Evolutionary conservation across 2,329 filamentous ascomycete species (phyloP), one percentile per base, ranked within the genome.

Genomic region (Arachnomyces sp.): DNA sequence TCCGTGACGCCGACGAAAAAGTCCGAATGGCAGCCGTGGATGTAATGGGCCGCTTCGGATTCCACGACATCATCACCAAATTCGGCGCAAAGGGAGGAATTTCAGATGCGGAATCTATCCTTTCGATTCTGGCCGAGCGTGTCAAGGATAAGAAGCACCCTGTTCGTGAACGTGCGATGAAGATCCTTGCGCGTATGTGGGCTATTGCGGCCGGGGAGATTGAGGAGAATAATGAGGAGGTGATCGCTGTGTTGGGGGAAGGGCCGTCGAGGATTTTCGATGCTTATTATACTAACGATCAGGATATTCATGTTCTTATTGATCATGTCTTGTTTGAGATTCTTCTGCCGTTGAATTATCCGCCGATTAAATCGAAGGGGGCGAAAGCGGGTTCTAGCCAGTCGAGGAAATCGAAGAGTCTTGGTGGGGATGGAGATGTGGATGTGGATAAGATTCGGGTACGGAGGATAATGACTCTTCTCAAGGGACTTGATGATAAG

Each of bases 191-290:
- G 8, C 86, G 82, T 46, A 80, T 96, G 18, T 98, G 92, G 92
- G 89, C 86, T n/a, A 89, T 93, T 13, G 90, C 86, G 9, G 79
- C 82, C 13, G 86, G 87, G 13, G 89, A 95, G 53, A 84, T 98
- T 52, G 80, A 86, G 16, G 78, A 83, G 38, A 86, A 86, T 11
- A 84, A 90, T 52, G 86, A 95, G 51, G 70, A 74, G 13, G 82
- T 94, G 14, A 76, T 75, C 9, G 69, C 78, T 7, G 75, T 90
- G n/a, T 69, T 98, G 9, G 83, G 82, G 5, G 82, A 82, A 16
- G 87, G 93, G 30, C 90, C 92, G 2, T 84, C 84, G 1, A 83
- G 80, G 46, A 87, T 98, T 33, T 79, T 95, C 46, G 87, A 88
- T 55, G 82, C 84, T 0, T 89, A 84, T 54, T 98, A 95, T 60